Evolutionary conservation across 2,329 filamentous ascomycete genomes (phyloP).

Genomic region (Colletotrichum sp.): DNA sequence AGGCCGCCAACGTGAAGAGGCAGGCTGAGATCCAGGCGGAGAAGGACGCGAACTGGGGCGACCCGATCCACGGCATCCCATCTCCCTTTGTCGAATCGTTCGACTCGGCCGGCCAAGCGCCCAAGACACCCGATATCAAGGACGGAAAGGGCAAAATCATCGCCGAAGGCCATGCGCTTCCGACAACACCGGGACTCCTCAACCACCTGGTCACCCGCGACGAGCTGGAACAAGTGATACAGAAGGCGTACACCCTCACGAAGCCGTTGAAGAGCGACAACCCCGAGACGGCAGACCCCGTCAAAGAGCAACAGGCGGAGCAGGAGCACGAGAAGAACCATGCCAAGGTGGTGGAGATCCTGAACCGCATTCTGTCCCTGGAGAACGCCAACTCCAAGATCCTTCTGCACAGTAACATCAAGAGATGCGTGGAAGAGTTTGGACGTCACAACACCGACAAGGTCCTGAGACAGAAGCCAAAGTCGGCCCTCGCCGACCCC

Average conservation of each 20-base stretch:
- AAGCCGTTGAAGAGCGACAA: conserved; percentile 51
- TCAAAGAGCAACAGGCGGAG: conserved; percentile 34
- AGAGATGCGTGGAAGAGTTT: conserved; percentile 84
- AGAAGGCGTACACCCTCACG: conserved; percentile 72
- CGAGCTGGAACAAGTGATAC: conserved; percentile 71
- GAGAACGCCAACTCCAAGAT: conserved; percentile 81
- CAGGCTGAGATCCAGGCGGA: conserved; percentile 71
- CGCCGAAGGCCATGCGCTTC: conserved; percentile 44
- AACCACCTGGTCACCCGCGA: conserved; percentile 77
- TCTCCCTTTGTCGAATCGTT: conserved; percentile 88
- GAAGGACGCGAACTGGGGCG: conserved; percentile 70
- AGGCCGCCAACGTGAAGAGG: conserved; percentile 80
- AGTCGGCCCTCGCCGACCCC: conserved; percentile 47
- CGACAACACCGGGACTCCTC: conserved; percentile 59
- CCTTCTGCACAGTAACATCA: conserved; percentile 80
- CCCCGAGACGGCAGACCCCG: conserved; percentile 44
- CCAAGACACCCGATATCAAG: conserved; percentile 36
- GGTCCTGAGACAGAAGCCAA: conserved; percentile 66
- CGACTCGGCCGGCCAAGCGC: conserved; percentile 63
- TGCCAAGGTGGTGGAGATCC: conserved; percentile 73
- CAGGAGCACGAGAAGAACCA: conserved; percentile 61
- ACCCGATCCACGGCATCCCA: conserved; percentile 78
- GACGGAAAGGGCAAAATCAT: conserved; percentile 48
- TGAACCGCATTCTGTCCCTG: conserved; percentile 80
- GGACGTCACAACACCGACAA: conserved; percentile 89